Percentiles rank a stretch among this genome's conserved stretches.
Evolutionary conservation across 768 basidiomycete species (phyloP).

Genomic region (Porphyrellus cyaneotinctus): DNA sequence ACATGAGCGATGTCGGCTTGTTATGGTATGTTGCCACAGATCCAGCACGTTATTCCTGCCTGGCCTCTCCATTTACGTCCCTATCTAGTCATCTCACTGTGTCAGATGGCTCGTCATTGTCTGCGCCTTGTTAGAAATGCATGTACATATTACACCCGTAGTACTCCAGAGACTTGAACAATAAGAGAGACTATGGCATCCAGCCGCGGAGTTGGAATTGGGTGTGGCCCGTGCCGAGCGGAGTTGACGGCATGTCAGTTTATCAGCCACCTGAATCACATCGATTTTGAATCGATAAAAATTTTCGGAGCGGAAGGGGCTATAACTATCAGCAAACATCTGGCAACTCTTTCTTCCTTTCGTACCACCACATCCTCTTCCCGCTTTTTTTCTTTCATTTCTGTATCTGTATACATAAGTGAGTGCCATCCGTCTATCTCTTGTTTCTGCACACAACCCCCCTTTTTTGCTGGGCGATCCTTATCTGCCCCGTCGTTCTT

Average conservation of each 20-base stretch:
- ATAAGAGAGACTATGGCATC: not conserved
- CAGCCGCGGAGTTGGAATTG: conserved; percentile 15
- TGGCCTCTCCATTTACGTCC: conserved; percentile 5
- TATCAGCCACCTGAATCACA: conserved; percentile 46
- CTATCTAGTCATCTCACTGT: conserved; percentile 1
- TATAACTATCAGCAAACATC: conserved; percentile 61
- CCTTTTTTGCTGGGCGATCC: conserved; percentile 7
- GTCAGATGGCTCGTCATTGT: conserved; percentile 10
- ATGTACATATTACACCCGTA: conserved; percentile 14
- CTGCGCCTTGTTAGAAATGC: not conserved
- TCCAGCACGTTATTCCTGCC: conserved; percentile 6
- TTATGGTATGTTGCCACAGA: conserved; percentile 13
- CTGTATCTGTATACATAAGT: conserved; percentile 42
- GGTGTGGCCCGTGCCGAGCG: conserved; percentile 28
- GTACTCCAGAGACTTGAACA: not conserved
- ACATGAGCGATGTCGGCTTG: not conserved
- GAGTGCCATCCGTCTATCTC: conserved; percentile 28
- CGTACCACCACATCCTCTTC: conserved; percentile 35
- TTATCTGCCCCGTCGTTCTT: conserved; percentile 16
- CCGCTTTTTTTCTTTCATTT: conserved; percentile 34
- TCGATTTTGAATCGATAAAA: conserved; percentile 67
- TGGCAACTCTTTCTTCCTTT: conserved; percentile 32
- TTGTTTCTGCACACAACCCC: conserved; percentile 18
- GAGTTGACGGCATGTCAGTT: conserved; percentile 48
- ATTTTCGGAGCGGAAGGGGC: conserved; percentile 47